Evolutionary conservation across 352 stramenopile genomes (phyloP).

Genomic region (Thalassiosira mediterranea): DNA sequence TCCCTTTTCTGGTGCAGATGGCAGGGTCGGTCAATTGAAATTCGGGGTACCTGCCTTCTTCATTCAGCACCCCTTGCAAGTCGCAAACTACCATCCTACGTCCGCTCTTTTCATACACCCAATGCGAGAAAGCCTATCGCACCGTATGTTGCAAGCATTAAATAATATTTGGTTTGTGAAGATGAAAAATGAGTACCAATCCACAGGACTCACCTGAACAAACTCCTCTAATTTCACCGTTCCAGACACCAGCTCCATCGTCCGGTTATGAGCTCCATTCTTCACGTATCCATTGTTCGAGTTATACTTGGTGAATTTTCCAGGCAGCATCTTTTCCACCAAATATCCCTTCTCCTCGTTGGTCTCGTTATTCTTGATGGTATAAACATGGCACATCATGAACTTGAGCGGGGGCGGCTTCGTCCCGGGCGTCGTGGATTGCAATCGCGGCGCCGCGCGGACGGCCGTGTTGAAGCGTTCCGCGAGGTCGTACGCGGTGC

Average conservation of each 20-base stretch:
- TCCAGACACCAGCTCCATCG: conserved; percentile 26
- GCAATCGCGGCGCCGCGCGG: conserved; percentile 26
- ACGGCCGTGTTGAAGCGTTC: conserved; percentile 57
- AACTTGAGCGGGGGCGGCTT: conserved; percentile 49
- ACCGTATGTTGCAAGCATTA: background rate
- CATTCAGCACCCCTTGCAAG: conserved; percentile 67
- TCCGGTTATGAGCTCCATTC: conserved; percentile 15
- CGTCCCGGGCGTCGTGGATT: conserved; percentile 19
- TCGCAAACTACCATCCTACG: conserved; percentile 64
- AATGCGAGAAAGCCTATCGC: conserved; percentile 53
- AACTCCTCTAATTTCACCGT: background rate
- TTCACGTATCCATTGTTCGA: conserved; percentile 63
- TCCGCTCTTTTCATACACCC: conserved; percentile 41
- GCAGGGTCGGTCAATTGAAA: conserved; percentile 72
- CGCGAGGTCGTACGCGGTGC: conserved; percentile 42
- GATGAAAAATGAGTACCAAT: no score
- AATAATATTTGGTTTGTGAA: no score
- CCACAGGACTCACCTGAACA: background rate
- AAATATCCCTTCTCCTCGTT: conserved; percentile 6
- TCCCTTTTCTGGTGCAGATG: conserved; percentile 50
- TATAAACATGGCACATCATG: conserved; percentile 52
- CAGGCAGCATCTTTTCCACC: conserved; percentile 19
- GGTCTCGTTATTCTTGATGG: conserved; percentile 10
- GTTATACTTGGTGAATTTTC: conserved; percentile 67
- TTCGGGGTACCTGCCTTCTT: conserved; percentile 48